Evolutionary conservation across 1,284 basidiomycete genomes (phyloP), one percentile per base, ranked within the genome.

Genomic region (Kalmanozyma brasiliensis): DNA sequence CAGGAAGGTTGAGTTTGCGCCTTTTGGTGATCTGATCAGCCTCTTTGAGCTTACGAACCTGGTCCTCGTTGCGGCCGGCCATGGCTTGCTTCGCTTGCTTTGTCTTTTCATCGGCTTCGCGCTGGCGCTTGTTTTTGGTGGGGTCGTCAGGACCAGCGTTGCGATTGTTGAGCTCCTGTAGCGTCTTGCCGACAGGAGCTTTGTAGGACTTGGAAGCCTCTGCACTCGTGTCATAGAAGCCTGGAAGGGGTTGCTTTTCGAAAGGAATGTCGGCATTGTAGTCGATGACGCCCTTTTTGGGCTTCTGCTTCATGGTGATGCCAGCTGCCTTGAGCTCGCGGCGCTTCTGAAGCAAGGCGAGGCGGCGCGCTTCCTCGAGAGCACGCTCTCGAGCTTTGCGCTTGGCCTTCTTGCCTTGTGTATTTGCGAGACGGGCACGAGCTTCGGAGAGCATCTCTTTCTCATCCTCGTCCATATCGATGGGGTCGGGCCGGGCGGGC

Each of bases 371-470:
- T 82, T 98, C 96, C 79, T 98, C 96, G 45, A 98, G 85, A 3
- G 79, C 79, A 29, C 78, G 74, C 82, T 98, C 96, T 49, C 96
- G 88, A 13, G 94, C 96, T 84, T 98, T 98, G 73, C 96, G 89
- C 84, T 98, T 98, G 2, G 96, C 96, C 84, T 99, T 98, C 84
- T 99, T 99, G 26, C 96, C 96, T 83, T 99, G 96, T 0, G 96
- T 99, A 82, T 99, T 99, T 46, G 96, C 96, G 37, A 99, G 86
- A 85, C 96, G 90, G 9, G 96, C 96, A 75, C 96, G 90, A 45
- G 96, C 96, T 83, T 99, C 96, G 7, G 94, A 98, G 72, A 99
- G 86, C 96, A 99, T 98, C 83, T 98, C 96, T 89, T 98, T 98
- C 84, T 98, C 96, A 81, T 95, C 96, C 83, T 99, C 96, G 83